A percentile compares a stretch with the other conserved stretches of the same genome.
phyloP scores from a whole-genome alignment of 345 rosid species.

The Hevea brasiliensis region DNA sequence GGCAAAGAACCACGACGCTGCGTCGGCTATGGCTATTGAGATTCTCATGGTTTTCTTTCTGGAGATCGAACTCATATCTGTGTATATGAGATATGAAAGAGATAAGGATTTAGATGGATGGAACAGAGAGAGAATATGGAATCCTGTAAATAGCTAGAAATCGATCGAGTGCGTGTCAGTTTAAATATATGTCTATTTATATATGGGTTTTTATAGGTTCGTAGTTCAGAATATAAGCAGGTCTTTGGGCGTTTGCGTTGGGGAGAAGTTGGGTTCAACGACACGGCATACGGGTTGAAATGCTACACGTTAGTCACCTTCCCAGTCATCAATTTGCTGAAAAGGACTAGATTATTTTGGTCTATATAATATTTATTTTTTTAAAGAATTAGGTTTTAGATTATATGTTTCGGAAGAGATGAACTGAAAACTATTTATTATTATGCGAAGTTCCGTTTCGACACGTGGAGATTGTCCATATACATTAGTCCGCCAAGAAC shows the following conservation, averaged over 20 bases:
- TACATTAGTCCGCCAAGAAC: too few species aligned
- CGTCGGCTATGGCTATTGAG: slow-evolving; percentile 37
- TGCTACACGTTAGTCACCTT: slow-evolving; percentile 1
- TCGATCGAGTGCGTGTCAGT: too few species aligned
- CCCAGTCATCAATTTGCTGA: neutral
- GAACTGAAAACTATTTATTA: neutral
- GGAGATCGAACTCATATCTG: slow-evolving; percentile 16
- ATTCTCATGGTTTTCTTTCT: slow-evolving; percentile 27
- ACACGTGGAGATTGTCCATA: neutral
- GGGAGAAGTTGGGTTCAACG: slow-evolving; percentile 32
- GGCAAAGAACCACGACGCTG: slow-evolving; percentile 68
- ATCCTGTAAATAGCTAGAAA: too few species aligned
- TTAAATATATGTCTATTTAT: neutral
- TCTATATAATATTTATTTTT: too few species aligned
- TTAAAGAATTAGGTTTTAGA: neutral
- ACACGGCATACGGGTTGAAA: slow-evolving; percentile 2
- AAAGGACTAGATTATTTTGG: neutral
- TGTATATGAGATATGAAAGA: neutral
- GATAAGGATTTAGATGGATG: too few species aligned
- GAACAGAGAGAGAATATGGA: too few species aligned
- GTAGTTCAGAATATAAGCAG: neutral
- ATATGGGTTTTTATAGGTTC: neutral
- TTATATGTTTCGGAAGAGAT: neutral
- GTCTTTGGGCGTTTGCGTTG: slow-evolving; percentile 8
- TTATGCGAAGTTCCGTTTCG: neutral